These are phyloP conservation scores for Jasminum sambac DNA, from an alignment of 257 asterid species.

Conservation along the genomic window DNA sequence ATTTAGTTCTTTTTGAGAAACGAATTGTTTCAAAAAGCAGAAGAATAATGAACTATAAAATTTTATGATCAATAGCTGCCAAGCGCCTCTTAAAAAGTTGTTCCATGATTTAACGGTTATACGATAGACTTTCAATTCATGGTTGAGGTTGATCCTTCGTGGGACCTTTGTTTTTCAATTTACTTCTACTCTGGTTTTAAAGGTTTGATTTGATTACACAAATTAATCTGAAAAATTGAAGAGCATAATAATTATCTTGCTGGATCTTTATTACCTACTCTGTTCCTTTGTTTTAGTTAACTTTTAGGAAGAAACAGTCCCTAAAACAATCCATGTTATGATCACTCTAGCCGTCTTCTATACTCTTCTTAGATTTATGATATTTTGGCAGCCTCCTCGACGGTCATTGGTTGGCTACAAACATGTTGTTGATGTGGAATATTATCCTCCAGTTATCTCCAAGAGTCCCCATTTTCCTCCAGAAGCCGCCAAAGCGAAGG, in stretches of 20 bases:
- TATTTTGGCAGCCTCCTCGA: slow-evolving; percentile 49
- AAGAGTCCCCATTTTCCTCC: slow-evolving; percentile 67
- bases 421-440: slow-evolving; percentile 74
- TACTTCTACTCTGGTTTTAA: too few species aligned
- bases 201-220: too few species aligned
- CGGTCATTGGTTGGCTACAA: slow-evolving; percentile 85
- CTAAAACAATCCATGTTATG: background rate
- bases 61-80: too few species aligned
- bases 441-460: slow-evolving; percentile 66
- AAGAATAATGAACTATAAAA: too few species aligned
- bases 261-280: background rate
- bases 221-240: background rate
- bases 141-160: too few species aligned
- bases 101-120: too few species aligned
- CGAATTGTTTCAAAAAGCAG: too few species aligned
- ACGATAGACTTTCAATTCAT: too few species aligned
- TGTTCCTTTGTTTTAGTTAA: background rate
- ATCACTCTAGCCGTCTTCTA: background rate
- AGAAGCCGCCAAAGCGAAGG: slow-evolving; percentile 86
- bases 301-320: too few species aligned
- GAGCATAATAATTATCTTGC: background rate
- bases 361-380: background rate
- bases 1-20: too few species aligned
- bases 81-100: too few species aligned
- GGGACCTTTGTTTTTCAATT: too few species aligned